phyloP scores from a whole-genome alignment of 805 yeast genomes.

The Candida dendrica region DNA sequence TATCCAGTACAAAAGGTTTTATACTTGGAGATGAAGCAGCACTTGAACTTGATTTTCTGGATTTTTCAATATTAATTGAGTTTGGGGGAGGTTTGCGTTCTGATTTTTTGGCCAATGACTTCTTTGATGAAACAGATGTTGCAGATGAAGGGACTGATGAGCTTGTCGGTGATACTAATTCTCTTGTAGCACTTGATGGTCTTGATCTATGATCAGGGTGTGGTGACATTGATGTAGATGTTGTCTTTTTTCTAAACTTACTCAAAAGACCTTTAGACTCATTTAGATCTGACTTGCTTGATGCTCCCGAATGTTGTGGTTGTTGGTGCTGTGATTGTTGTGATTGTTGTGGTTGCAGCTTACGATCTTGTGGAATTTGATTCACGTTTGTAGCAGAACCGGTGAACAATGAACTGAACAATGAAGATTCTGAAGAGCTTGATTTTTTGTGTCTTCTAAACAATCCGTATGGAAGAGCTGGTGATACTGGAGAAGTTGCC shows the following conservation, averaged over 20 bases:
- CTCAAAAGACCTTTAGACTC: constrained; percentile 14
- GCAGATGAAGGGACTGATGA: constrained; percentile 6
- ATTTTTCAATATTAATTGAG: not conserved
- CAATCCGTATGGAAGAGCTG: constrained; percentile 32
- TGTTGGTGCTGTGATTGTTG: constrained; percentile 2
- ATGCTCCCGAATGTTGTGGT: constrained; percentile 3
- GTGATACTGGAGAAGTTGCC: constrained; percentile 29
- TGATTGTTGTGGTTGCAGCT: too few relatives aligned
- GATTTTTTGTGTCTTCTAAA: constrained; percentile 61
- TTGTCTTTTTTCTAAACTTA: constrained; percentile 14
- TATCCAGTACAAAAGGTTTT: constrained; percentile 21
- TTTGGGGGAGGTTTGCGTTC: not conserved
- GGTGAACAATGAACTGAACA: constrained; percentile 30
- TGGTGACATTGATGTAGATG: too few relatives aligned
- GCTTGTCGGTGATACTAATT: constrained; percentile 12
- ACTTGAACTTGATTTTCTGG: not conserved
- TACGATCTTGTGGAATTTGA: not conserved
- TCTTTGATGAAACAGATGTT: constrained; percentile 4
- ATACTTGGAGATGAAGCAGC: not conserved
- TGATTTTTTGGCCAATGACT: not conserved
- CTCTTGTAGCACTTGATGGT: constrained; percentile 2
- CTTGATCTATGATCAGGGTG: constrained; percentile 7
- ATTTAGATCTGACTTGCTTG: not conserved
- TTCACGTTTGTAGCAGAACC: constrained; percentile 24
- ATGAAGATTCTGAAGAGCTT: constrained; percentile 51